Base-by-base conservation (phyloP, 2,329 filamentous ascomycete genomes). In the Trichoderma arundinaceum region DNA sequence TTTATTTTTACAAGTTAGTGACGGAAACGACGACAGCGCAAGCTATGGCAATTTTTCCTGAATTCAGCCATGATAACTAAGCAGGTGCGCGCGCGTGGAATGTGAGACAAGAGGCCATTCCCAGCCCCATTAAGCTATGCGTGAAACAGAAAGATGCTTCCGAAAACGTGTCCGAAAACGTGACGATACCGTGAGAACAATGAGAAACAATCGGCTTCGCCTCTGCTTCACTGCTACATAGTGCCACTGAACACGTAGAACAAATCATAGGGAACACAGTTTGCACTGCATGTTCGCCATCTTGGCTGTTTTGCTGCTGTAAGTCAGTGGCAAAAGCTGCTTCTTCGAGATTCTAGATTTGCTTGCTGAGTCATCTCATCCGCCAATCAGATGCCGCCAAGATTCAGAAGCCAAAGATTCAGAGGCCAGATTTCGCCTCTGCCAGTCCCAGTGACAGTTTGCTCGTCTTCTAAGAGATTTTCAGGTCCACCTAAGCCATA, bases 361-460 rank as follows among this genome's bases (percentile, higher is more conserved):
- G 17, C 5, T 49, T 46, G 35, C 39, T 65, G 60, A 65, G 57
- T 64, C 60, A 63, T 59, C 53, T 5, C 6, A 4, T 44, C 43
- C 4, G 19, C 68, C 68, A 69, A 69, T 69, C 13, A 44, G 52
- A 62, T 35, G 19, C 4, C 43, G 68, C 66, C 68, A 69, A 66
- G 54, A 48, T 64, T 60, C 58, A 44, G 48, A 28, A 28, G 22
- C 22, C 33, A 35, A 69, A 67, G 54, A 48, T 64, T 61, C 58
- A 46, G 49, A 61, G 56, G 57, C 56, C 57, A 66, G 64, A 66
- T 62, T 66, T 66, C 64, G 56, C 64, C 64, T 65, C 46, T 35
- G 6, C 28, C 46, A 60, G 63, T 35, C 3, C 28, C 46, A 60
- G 63, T 39, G 39, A 65, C 54, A 52, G 10, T 49, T n/a, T 57